Evolutionary conservation across 1,139 yeast species (phyloP).

Genomic region (Zhuliangozyma parablackwelliae): DNA sequence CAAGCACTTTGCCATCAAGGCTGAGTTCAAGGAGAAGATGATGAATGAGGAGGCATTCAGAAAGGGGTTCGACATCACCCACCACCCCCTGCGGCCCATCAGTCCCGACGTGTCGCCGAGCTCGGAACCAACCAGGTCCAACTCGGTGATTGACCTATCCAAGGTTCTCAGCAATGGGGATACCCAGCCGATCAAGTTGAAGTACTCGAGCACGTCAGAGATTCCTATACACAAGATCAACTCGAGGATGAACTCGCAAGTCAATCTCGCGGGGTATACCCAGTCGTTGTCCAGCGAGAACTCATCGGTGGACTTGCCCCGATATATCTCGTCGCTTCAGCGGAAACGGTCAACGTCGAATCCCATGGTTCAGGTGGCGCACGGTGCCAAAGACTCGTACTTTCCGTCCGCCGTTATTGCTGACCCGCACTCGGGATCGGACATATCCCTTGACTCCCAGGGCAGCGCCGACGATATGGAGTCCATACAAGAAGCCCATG

Average conservation of each 20-base stretch:
- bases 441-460: constrained; percentile 15
- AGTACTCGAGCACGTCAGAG: constrained; percentile 37
- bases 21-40: constrained; percentile 33
- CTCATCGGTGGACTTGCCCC: constrained; percentile 26
- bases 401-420: constrained; percentile 22
- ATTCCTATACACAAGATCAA: constrained; percentile 39
- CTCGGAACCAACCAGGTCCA: constrained; percentile 40
- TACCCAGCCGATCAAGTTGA: constrained; percentile 39
- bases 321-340: constrained; percentile 11
- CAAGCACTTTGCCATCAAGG: constrained; percentile 25
- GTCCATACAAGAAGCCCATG: constrained; percentile 19
- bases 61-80: constrained; percentile 24
- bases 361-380: constrained; percentile 15
- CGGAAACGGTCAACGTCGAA: constrained; percentile 20
- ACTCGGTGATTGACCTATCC: constrained; percentile 41
- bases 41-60: constrained; percentile 41
- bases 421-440: constrained; percentile 15
- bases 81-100: constrained; percentile 33
- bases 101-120: constrained; percentile 45
- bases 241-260: constrained; percentile 39
- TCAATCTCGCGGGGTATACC: constrained; percentile 7
- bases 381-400: constrained; percentile 25
- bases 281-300: constrained; percentile 19
- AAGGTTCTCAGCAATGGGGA: constrained; percentile 34
- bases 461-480: constrained; percentile 21